Evolutionary conservation across 768 basidiomycete species (phyloP), one percentile per base, ranked within the genome.

Genomic region (Phylloporus sp.): DNA sequence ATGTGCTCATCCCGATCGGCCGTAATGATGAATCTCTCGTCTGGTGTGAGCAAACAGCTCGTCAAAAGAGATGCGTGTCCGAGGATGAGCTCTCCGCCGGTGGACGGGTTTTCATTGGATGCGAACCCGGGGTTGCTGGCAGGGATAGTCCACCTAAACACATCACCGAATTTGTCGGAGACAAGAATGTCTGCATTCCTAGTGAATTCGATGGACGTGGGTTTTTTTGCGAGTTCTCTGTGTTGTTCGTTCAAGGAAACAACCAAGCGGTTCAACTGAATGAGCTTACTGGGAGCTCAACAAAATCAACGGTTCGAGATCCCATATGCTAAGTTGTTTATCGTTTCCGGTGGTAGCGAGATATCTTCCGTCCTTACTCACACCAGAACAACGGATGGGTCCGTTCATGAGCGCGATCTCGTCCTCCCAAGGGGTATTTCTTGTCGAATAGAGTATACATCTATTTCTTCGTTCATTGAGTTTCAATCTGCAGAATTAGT

Each of bases 1-100:
- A 99, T 87, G 63, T 98, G 95, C 65, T 98, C 95, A 63, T 99
- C 95, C 40, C 95, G 74, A 64, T 98, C 95, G 0, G 91, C 87
- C 0, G 93, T 92, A 56, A 97, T 78, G 61, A 99, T 85, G 62
- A 78, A 85, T 47, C 76, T 77, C 59, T 85, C 82, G 61, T 90
- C 85, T 0, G 69, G 65, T 0, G 84, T 79, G 49, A 95, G 79
- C 39, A 86, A 61, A 66, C 88, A 85, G 1, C 78, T 70, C 11
- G 87, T 95, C 51, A 98, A 70, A 36, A 91, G 80, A 12, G 94
- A 97, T 2, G 88, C 83, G 63, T 99, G 97, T 9, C 97, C 95
- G 0, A 95, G 74, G 34, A 94, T 69, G 47, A 91, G 82, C 9
- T 76, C 5, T 63, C 70, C 72, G 35, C 88, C 88, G 23, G 77